Evolutionary conservation across 2,329 filamentous ascomycete genomes (phyloP), one percentile per base, ranked within the genome.

Genomic region (Dactylellina drechsleri): DNA sequence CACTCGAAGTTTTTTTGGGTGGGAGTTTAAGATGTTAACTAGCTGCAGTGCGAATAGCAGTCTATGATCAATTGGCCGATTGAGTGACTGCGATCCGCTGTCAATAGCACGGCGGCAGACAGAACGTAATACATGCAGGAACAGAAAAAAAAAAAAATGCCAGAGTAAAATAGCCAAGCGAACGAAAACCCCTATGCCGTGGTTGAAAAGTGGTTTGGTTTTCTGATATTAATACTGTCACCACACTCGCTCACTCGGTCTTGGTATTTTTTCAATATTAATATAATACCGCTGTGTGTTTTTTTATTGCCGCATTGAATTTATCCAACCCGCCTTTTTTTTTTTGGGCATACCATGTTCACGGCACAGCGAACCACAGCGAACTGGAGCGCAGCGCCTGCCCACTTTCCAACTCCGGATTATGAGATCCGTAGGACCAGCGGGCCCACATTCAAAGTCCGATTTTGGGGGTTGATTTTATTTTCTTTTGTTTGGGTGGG

Each of bases 351-450:
- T n/a, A 12, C 57, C 26, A 49, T 23, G 15, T 20, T 15, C 52
- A n/a, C 7, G 40, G 15, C 50, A 28, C 60, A 10, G 41, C 49
- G 2, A 13, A 13, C 13, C n/a, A 28, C 28, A 26, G 13, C 20
- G 12, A 28, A 47, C 7, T 26, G 23, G 36, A 36, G 31, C 31
- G 26, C 26, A 28, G 26, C 26, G 60, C 49, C 62, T 53, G 36
- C 68, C 70, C 70, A 74, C 70, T 36, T 66, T 49, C 50, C 65
- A 74, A 74, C 56, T 74, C 70, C 70, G 70, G 65, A 52, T 26
- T 40, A 36, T 36, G 31, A 36, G 31, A 36, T 36, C 31, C 31
- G 31, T 36, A 36, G 31, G 31, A n/a, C 43, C 43, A 47, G 43
- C 43, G 43, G 15, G 43, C 43, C 43, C 43, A 47, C 43, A 47